A percentile compares a stretch with the other conserved stretches of the same genome.
Conservation (phyloP, 139 green algal genomes). For the Nannochloris sp. region DNA sequence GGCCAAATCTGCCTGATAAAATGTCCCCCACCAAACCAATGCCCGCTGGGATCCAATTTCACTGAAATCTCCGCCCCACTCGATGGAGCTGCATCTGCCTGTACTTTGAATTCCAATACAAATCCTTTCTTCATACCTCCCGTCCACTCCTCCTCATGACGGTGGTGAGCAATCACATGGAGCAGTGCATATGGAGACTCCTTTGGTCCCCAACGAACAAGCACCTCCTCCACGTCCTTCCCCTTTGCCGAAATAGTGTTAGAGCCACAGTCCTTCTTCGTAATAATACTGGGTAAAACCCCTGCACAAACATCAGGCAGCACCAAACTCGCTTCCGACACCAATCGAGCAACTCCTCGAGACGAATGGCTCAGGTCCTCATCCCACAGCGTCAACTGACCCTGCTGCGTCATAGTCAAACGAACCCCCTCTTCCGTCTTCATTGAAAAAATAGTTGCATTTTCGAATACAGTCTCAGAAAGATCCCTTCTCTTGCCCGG, state of each 20-base stretch:
- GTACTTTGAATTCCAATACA: slow-evolving; percentile 4
- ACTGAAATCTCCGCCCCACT: slow-evolving; percentile 36
- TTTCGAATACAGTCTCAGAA: not conserved
- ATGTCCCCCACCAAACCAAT: slow-evolving; percentile 55
- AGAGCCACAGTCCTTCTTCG: not conserved
- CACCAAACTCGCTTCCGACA: not conserved
- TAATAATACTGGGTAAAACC: not conserved
- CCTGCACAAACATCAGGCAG: not conserved
- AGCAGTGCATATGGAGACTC: not conserved
- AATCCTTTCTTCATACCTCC: slow-evolving; percentile 4
- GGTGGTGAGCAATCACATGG: not conserved
- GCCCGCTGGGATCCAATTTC: slow-evolving; percentile 30
- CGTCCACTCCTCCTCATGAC: not conserved
- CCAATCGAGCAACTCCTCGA: not conserved
- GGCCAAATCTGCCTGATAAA: slow-evolving; percentile 59
- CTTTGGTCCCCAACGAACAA: not conserved
- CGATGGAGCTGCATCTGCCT: not conserved
- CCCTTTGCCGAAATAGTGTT: not conserved
- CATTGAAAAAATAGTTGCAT: not conserved
- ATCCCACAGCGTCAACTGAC: not conserved
- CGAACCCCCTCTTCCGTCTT: slow-evolving; percentile 1
- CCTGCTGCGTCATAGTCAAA: not conserved
- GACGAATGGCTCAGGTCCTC: not conserved
- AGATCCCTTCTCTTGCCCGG: not conserved
- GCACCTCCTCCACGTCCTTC: not conserved